These are phyloP conservation scores for Drechslerella coelobrocha DNA, from an alignment of 2,329 filamentous ascomycete genomes.

Conservation along the genomic window DNA sequence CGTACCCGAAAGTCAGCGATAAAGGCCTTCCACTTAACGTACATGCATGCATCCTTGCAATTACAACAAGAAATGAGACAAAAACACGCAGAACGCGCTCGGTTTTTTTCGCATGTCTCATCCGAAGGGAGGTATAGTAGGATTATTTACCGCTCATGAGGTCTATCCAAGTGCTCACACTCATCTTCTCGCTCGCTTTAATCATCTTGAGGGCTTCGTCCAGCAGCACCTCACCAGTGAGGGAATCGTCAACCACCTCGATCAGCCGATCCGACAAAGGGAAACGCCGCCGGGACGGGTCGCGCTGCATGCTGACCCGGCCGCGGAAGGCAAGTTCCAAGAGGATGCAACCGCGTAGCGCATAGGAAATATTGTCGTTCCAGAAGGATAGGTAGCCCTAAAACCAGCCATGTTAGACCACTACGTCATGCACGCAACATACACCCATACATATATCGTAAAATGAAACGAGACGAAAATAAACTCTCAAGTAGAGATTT, in stretches of 20 bases:
- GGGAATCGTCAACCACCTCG: slow-evolving; percentile 94
- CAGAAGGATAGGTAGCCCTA: slow-evolving; percentile 98
- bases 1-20: slow-evolving; percentile 8
- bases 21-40: no score
- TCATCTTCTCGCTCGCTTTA: slow-evolving; percentile 99
- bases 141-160: slow-evolving; percentile 84
- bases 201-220: slow-evolving; percentile 99
- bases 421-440: neutral
- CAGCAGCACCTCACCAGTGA: slow-evolving; percentile 94
- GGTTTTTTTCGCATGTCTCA: slow-evolving; percentile 22
- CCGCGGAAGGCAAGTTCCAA: slow-evolving; percentile 96
- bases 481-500: neutral
- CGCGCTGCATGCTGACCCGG: slow-evolving; percentile 97
- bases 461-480: neutral
- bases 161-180: slow-evolving; percentile 98
- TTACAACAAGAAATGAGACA: slow-evolving; percentile 16
- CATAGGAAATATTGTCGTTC: slow-evolving; percentile 99
- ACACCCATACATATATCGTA: neutral
- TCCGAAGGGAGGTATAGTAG: slow-evolving; percentile 8
- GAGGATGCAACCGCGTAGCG: slow-evolving; percentile 95
- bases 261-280: slow-evolving; percentile 91
- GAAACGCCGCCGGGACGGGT: slow-evolving; percentile 87
- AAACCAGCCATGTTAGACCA: slow-evolving; percentile 20
- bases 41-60: neutral
- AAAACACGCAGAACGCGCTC: slow-evolving; percentile 30